Evolutionary conservation across 352 stramenopile species (phyloP), one percentile per base, ranked within the genome.

Genomic region (Globisporangium recalcitrans): DNA sequence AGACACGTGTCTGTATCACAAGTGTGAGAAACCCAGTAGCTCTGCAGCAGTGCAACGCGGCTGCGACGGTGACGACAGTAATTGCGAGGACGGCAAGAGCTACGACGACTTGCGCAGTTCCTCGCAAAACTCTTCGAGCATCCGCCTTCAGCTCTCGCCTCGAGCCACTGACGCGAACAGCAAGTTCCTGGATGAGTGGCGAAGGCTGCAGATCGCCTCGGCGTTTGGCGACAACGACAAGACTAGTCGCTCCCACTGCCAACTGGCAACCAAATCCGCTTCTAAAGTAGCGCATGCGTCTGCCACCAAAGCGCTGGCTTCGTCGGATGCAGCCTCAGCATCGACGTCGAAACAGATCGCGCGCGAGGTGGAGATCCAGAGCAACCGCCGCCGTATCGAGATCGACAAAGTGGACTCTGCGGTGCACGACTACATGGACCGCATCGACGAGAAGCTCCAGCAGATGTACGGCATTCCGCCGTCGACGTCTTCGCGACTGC

Each of bases 391-490:
- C 0, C 62, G 64, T 40, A 65, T 75, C 24, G 78, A 88, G 48
- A 77, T 89, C 48, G 78, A 91, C 46, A 90, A 88, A 61, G 77
- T 91, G 16, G 87, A 91, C 58, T 69, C 70, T 21, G 73, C 74
- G 0, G 80, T 91, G 24, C 78, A 88, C 56, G 78, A 88, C 54
- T 91, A 91, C 78, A 91, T 91, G 80, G 78, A 91, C 56, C 72
- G 78, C 21, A 91, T 91, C 42, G 80, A 91, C 68, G 77, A 90
- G 42, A 91, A 91, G 58, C 71, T 91, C 24, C 80, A 75, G 49
- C 78, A 86, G 56, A 87, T 91, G 80, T 91, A 91, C 57, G 82
- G 82, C 29, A 90, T 91, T 38, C 80, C 82, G 4, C 71, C 68
- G 16, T 89, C 70, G 24, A 65, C 58, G 4, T n/a, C 51, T 3